Evolutionary conservation across 2,329 filamentous ascomycete genomes (phyloP).

Genomic region (Trichoderma breve): DNA sequence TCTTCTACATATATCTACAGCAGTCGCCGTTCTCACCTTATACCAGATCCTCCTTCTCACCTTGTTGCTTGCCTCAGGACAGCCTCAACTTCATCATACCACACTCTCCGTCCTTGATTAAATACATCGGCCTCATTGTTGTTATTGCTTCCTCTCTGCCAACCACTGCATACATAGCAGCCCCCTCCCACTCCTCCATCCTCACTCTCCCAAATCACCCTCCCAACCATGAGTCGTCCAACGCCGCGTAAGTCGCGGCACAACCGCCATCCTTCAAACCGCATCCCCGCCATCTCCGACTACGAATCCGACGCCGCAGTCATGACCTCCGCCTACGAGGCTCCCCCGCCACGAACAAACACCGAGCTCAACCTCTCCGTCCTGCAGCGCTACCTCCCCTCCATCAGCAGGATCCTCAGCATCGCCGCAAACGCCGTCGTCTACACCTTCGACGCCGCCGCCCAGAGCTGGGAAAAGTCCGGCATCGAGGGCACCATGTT

Average conservation of each 20-base stretch:
- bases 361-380: constrained; percentile 86
- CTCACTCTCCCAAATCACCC: neutral
- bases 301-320: constrained; percentile 65
- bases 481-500: constrained; percentile 87
- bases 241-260: constrained; percentile 43
- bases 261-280: constrained; percentile 41
- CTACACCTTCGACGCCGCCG: constrained; percentile 70
- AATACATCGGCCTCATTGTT: neutral
- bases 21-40: neutral
- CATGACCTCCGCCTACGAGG: constrained; percentile 39
- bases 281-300: constrained; percentile 49
- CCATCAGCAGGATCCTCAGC: constrained; percentile 69
- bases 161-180: neutral
- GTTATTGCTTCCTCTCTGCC: neutral
- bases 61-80: neutral
- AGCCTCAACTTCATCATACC: neutral
- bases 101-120: neutral
- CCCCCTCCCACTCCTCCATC: too few species aligned
- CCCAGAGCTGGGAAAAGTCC: constrained; percentile 76
- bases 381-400: constrained; percentile 75
- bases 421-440: constrained; percentile 84
- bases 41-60: neutral
- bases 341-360: constrained; percentile 64
- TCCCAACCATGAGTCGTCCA: constrained; percentile 41
- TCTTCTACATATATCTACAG: neutral